Base-by-base conservation (phyloP, 2,329 filamentous ascomycete species). In the Curvularia eragrostidis region DNA sequence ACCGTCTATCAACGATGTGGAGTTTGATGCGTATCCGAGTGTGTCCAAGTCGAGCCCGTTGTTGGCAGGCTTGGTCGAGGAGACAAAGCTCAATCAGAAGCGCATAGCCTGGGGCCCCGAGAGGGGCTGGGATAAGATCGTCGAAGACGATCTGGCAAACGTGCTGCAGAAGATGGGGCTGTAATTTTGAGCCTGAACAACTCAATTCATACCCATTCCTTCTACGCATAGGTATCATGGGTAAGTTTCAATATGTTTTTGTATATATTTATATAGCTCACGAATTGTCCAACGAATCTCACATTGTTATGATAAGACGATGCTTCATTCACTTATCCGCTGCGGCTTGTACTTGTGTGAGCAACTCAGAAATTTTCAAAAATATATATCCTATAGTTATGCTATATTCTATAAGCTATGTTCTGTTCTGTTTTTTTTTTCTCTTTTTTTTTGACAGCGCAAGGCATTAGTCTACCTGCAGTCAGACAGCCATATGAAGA, bases 21-120 rank as follows among this genome's bases (percentile, higher is more conserved):
- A 91, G 67, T 90, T 93, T 60, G 90, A 93, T 74, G 90, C 84
- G 0, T 91, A 84, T 71, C 77, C 83, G 0, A 84, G 85, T 52
- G 87, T 93, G 3, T 85, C 84, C 72, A 88, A 87, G 70, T 82
- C 81, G 1, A 86, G 87, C 13, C 84, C 83, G 28, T 85, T 93
- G 77, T 85, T 93, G 80, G 75, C 78, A 9, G 85, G 81, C 2
- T 77, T 93, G 19, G 72, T 89, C 8, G 79, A 83, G 1, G 80
- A 84, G 3, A 81, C 82, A 1, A 78, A 75, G 9, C 74, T 80
- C 7, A 79, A 81, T 18, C 76, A 82, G 23, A 83, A 84, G 61
- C 76, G 75, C 39, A 81, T 92, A n/a, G 78, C 78, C 18, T 93
- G 89, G 88, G 90, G 90, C 0, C 84, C 87, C 0, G 81, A 87